A percentile compares a stretch with the other conserved stretches of the same genome.
These are phyloP conservation scores for Trichophyton simii DNA, from an alignment of 2,329 filamentous ascomycete species.

Conservation along the genomic window DNA sequence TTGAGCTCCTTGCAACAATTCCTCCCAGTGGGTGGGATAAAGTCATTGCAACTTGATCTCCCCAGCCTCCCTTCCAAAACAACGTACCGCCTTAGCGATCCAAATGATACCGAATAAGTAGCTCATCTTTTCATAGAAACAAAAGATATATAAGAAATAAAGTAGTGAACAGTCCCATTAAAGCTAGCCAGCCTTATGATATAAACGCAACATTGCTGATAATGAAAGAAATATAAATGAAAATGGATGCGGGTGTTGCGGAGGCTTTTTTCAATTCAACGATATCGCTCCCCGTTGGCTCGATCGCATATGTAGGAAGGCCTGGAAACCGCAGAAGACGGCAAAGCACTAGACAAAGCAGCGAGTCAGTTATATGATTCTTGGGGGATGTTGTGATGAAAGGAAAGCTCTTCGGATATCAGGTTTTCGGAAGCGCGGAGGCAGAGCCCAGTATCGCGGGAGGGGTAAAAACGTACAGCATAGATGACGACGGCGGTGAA, in stretches of 20 bases:
- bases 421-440: neutral
- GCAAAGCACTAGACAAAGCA: slow-evolving; percentile 58
- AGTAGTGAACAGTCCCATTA: neutral
- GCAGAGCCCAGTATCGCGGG: neutral
- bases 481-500: slow-evolving; percentile 86
- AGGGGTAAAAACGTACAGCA: slow-evolving; percentile 48
- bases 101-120: neutral
- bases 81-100: neutral
- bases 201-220: neutral
- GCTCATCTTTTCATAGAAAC: neutral
- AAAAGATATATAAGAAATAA: neutral
- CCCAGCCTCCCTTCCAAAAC: neutral
- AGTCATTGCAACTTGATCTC: neutral
- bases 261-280: slow-evolving; percentile 39
- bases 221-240: neutral
- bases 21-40: neutral
- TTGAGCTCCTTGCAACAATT: neutral
- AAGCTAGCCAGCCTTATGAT: neutral
- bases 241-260: neutral
- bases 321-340: slow-evolving; percentile 82
- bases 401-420: neutral
- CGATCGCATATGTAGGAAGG: slow-evolving; percentile 71
- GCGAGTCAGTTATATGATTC: neutral
- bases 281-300: slow-evolving; percentile 74
- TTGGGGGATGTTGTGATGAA: neutral